Evolutionary conservation across 768 basidiomycete species (phyloP).

Genomic region (Suillus ampliporus): DNA sequence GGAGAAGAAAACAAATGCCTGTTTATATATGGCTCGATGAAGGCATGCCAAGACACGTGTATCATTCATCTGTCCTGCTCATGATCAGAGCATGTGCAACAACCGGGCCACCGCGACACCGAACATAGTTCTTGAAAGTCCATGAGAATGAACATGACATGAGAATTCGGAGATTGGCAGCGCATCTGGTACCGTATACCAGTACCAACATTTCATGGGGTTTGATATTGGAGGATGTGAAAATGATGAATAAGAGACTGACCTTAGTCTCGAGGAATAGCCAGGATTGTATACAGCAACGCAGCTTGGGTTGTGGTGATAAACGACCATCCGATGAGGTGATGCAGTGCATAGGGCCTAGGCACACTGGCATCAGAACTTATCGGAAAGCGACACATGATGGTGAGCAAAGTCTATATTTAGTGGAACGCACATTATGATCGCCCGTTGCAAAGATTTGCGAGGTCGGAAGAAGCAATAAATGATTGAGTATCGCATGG

Average conservation of each 20-base stretch:
- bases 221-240: not conserved
- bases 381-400: not conserved
- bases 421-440: not conserved
- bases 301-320: not conserved
- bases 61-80: conserved; percentile 3
- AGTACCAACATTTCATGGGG: not conserved
- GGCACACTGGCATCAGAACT: not conserved
- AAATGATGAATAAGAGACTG: not conserved
- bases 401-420: not conserved
- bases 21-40: conserved; percentile 20
- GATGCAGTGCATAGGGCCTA: not conserved
- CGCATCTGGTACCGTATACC: not conserved
- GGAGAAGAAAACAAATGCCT: not conserved
- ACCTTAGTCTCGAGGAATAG: not conserved
- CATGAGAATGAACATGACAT: conserved; percentile 5
- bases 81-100: conserved; percentile 22
- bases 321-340: not conserved
- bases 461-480: not conserved
- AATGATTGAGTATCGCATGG: not conserved
- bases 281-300: not conserved
- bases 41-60: conserved; percentile 1
- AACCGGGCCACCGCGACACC: conserved; percentile 1
- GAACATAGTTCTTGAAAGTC: conserved; percentile 7
- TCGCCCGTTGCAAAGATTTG: not conserved
- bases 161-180: conserved; percentile 1